Conservation (phyloP, 306 rosid genomes). For the Citrullus amarus region DNA sequence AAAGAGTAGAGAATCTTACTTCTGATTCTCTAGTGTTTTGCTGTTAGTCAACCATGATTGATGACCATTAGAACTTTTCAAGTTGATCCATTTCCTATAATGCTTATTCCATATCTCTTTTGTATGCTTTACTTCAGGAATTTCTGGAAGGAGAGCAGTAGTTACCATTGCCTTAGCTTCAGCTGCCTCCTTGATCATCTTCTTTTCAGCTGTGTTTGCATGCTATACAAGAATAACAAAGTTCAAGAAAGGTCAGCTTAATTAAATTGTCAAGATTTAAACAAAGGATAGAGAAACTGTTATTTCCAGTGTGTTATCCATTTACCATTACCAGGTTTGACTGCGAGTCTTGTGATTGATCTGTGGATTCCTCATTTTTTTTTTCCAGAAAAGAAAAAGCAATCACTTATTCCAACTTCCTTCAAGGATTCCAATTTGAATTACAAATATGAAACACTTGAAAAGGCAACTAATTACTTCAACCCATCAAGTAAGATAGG, state of each 20-base stretch:
- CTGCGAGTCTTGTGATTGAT: not conserved
- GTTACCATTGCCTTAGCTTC: constrained; percentile 41
- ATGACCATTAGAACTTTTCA: not conserved
- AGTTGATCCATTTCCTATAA: not conserved
- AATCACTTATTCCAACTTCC: constrained; percentile 23
- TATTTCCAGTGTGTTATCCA: not conserved
- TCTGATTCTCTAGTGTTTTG: not conserved
- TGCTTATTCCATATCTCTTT: not conserved
- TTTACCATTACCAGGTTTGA: not conserved
- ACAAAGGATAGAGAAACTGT: not conserved
- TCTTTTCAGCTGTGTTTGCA: constrained; percentile 40
- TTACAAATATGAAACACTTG: constrained; percentile 67
- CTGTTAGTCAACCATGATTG: not conserved
- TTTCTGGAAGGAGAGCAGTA: constrained; percentile 25
- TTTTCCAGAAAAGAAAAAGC: constrained; percentile 22
- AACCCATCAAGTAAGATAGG: constrained; percentile 55
- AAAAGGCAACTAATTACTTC: constrained; percentile 72
- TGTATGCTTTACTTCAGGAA: constrained; percentile 21
- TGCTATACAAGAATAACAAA: constrained; percentile 29
- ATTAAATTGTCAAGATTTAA: not conserved
- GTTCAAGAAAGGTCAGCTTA: constrained; percentile 26
- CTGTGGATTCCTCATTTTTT: not conserved
- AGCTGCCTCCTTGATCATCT: constrained; percentile 41
- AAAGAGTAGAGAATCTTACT: not conserved
- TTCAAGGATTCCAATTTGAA: constrained; percentile 44